These are phyloP conservation scores for Cucumis sativus DNA, from an alignment of 306 rosid genomes.

Conservation along the genomic window Cucumber_9930_V3 NC_026657.2:701501-702000, in stretches of 20 bases:
- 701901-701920: background rate
- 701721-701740: background rate
- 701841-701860: background rate
- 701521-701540: slow-evolving; percentile 77
- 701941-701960: background rate
- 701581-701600: slow-evolving; percentile 98
- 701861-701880: background rate
- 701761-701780: background rate
- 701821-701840: background rate
- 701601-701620: slow-evolving; percentile 94
- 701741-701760: background rate
- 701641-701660: slow-evolving; percentile 69
- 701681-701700: background rate
- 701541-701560: slow-evolving; percentile 88
- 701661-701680: slow-evolving; percentile 6
- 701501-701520: slow-evolving; percentile 9
- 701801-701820: background rate
- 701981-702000: background rate
- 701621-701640: slow-evolving; percentile 86
- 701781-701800: background rate
- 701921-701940: background rate
- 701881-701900: background rate
- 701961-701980: background rate
- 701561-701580: slow-evolving; percentile 93
- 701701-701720: background rate